Evolutionary conservation across 2,329 filamentous ascomycete genomes (phyloP).

Genomic region (Paraphoma sp.): DNA sequence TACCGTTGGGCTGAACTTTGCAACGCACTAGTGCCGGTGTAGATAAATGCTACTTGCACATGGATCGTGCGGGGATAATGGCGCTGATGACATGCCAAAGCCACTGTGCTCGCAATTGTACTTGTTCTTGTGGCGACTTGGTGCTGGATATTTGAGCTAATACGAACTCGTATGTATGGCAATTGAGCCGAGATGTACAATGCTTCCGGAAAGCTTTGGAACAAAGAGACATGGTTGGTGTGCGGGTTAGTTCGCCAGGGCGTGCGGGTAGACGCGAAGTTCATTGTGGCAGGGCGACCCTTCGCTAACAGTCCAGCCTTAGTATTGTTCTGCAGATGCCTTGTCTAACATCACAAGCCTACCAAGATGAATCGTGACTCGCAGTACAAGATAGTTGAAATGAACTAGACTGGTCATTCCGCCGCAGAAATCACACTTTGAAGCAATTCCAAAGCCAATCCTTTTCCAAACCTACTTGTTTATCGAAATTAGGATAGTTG

Average conservation of each 20-base stretch:
- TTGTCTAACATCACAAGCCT: neutral
- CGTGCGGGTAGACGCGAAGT: neutral
- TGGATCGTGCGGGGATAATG: no score
- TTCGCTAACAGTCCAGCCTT: neutral
- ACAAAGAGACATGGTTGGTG: neutral
- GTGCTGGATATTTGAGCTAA: no score
- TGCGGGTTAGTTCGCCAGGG: no score
- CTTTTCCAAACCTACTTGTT: neutral
- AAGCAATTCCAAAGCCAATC: neutral
- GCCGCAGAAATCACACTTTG: no score
- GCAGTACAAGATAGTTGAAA: neutral
- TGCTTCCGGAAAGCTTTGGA: neutral
- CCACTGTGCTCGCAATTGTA: neutral
- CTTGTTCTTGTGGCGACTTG: no score
- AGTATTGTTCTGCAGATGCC: conserved; percentile 4
- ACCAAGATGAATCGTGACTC: neutral
- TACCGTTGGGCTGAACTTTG: no score
- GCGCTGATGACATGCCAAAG: no score
- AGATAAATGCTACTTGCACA: no score
- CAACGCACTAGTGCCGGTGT: no score
- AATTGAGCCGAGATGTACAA: neutral
- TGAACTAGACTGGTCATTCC: neutral
- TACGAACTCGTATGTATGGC: no score
- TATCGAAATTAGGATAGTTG: no score
- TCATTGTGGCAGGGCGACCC: neutral